A percentile compares a stretch with the other conserved stretches of the same genome.
Evolutionary conservation across 176 grass and related monocot species (phyloP).

Genomic region (Pharus latifolius): DNA sequence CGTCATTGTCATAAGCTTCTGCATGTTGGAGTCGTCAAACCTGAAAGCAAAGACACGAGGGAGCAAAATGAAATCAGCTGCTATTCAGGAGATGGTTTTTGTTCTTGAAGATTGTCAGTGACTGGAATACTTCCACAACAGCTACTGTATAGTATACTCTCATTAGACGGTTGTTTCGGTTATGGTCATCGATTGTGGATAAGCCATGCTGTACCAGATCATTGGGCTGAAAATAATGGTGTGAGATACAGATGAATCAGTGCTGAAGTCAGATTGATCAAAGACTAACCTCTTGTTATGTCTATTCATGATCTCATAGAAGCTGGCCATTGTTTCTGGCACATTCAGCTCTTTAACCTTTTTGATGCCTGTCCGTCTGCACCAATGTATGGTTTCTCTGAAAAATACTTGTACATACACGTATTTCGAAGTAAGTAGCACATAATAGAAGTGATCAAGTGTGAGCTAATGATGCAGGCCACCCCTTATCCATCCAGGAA

Average conservation of each 20-base stretch:
- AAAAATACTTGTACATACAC: conserved; percentile 6
- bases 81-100: not conserved
- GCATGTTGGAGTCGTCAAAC: conserved; percentile 26
- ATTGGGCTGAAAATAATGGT: not conserved
- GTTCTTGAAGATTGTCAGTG: not conserved
- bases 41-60: not conserved
- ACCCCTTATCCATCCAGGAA: conserved; percentile 29
- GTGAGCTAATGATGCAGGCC: not conserved
- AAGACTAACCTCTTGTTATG: conserved; percentile 9
- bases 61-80: not conserved
- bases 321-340: conserved; percentile 2
- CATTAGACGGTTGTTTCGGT: not conserved
- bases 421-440: not conserved
- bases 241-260: not conserved
- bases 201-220: not conserved
- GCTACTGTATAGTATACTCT: not conserved
- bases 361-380: not conserved
- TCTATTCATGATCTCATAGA: not conserved
- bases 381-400: not conserved
- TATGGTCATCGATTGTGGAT: not conserved
- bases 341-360: not conserved
- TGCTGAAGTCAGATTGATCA: not conserved
- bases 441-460: not conserved
- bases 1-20: not conserved
- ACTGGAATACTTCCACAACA: not conserved